phyloP scores from a whole-genome alignment of 2,329 filamentous ascomycete genomes.

The Chaetoscypha palmicola region DNA sequence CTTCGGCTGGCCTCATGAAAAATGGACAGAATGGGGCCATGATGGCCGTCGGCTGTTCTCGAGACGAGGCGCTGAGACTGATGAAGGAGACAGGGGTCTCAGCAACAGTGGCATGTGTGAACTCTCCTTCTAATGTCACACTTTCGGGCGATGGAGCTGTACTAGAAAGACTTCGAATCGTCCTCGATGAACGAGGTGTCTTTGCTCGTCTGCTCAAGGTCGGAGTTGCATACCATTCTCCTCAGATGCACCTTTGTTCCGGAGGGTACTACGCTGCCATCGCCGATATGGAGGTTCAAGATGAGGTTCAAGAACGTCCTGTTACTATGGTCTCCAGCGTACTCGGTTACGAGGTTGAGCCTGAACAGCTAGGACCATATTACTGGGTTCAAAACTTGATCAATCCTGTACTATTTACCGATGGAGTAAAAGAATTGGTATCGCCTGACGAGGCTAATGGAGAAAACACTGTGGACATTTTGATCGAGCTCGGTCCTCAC shows the following conservation, averaged over 20 bases:
- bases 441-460: not conserved
- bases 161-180: constrained; percentile 2
- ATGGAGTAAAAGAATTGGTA: constrained; percentile 28
- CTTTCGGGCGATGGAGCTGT: constrained; percentile 14
- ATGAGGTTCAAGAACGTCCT: not conserved
- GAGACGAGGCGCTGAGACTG: constrained; percentile 10
- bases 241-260: constrained; percentile 27
- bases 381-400: constrained; percentile 42
- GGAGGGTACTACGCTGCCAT: constrained; percentile 19
- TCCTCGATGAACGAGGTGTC: constrained; percentile 13
- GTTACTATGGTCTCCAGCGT: constrained; percentile 38
- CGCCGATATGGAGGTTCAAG: not conserved
- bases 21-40: constrained; percentile 36
- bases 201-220: constrained; percentile 31
- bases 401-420: constrained; percentile 37
- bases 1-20: constrained; percentile 4
- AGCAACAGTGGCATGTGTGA: constrained; percentile 31
- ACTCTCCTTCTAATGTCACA: constrained; percentile 21
- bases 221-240: constrained; percentile 37
- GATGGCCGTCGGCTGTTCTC: constrained; percentile 41
- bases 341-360: constrained; percentile 21
- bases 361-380: constrained; percentile 18
- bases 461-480: not conserved
- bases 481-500: constrained; percentile 8
- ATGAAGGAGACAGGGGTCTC: not conserved